A percentile compares a stretch with the other conserved stretches of the same genome.
phyloP scores from a whole-genome alignment of 192 early-diverging fungal species.

The Coemansia sp. region DNA sequence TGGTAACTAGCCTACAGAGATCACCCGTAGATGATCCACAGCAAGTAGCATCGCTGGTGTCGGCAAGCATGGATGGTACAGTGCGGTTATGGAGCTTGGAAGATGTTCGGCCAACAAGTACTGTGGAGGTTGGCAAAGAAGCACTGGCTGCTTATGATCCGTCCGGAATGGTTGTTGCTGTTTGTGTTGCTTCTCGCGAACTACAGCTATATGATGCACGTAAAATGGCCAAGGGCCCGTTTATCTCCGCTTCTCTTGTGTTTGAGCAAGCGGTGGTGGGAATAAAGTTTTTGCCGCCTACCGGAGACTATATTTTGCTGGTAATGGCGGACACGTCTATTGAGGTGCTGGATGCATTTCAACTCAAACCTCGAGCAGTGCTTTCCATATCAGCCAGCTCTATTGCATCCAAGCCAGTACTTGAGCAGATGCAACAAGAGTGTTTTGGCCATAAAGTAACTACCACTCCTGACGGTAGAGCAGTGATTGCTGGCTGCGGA shows the following conservation, averaged over 20 bases:
- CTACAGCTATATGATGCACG: constrained; percentile 74
- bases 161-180: constrained; percentile 74
- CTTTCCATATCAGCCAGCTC: neutral
- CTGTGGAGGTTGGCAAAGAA: constrained; percentile 1
- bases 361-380: constrained; percentile 1
- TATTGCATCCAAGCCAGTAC: neutral
- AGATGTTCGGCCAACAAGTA: constrained; percentile 32
- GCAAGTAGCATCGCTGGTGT: constrained; percentile 26
- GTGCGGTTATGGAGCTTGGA: constrained; percentile 88
- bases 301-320: constrained; percentile 34
- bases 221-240: constrained; percentile 56
- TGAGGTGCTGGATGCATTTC: constrained; percentile 21
- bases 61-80: constrained; percentile 73
- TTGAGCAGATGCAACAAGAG: constrained; percentile 11
- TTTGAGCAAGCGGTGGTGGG: constrained; percentile 10
- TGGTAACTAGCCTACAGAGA: constrained; percentile 78
- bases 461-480: constrained; percentile 37
- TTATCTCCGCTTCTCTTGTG: constrained; percentile 2
- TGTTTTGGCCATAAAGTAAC: constrained; percentile 29
- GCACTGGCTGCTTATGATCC: constrained; percentile 69
- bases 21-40: constrained; percentile 57
- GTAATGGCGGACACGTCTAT: constrained; percentile 19
- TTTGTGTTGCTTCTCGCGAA: constrained; percentile 47
- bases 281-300: constrained; percentile 22
- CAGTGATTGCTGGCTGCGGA: constrained; percentile 19